Evolutionary conservation across 2,329 filamentous ascomycete species (phyloP), one percentile per base, ranked within the genome.

Genomic region (Diaporthe citriasiana): DNA sequence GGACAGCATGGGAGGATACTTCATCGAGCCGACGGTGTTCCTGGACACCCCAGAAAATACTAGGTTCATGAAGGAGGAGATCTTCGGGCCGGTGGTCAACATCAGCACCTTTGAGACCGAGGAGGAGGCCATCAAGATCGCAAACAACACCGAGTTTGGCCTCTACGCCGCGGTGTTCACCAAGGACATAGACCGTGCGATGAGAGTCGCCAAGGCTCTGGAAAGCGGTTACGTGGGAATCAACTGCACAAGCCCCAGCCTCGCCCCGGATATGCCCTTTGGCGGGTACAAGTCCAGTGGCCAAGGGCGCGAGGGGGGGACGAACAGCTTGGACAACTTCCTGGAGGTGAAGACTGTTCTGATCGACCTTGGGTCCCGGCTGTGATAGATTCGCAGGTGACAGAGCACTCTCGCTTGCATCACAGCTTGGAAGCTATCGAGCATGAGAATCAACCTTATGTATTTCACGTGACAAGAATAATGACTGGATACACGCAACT

Each of bases 51-150:
- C 84, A 17, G 84, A 86, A 75, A 78, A 83, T 42, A 81, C 84
- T 1, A 82, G 82, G 72, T 87, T 92, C 68, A 88, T 88, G 81
- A 86, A 87, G 27, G 89, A 92, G 76, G 90, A 93, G 75, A 86
- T 92, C 0, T 93, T 93, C 75, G 91, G 91, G 0, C 90, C 91
- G 0, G 90, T 93, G 5, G 87, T 90, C 0, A 87, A 87, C 33
- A 87, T 93, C 76, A 86, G 86, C 70, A 86, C 84, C 0, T 91
- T 91, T 82, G 87, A 89, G 78, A 87, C 85, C 0, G 89, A 91
- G 77, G 85, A 87, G 35, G 89, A 91, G 76, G 88, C 85, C 1
- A 78, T 91, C 40, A 79, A 82, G 53, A 81, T 85, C 40, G 89
- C 89, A 2, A 92, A 92, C 77, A 85, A 90, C 78, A 88, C 86